A percentile compares a stretch with the other conserved stretches of the same genome.
phyloP scores from a whole-genome alignment of 139 green algal genomes.

The Desmodesmus armatus region DNA sequence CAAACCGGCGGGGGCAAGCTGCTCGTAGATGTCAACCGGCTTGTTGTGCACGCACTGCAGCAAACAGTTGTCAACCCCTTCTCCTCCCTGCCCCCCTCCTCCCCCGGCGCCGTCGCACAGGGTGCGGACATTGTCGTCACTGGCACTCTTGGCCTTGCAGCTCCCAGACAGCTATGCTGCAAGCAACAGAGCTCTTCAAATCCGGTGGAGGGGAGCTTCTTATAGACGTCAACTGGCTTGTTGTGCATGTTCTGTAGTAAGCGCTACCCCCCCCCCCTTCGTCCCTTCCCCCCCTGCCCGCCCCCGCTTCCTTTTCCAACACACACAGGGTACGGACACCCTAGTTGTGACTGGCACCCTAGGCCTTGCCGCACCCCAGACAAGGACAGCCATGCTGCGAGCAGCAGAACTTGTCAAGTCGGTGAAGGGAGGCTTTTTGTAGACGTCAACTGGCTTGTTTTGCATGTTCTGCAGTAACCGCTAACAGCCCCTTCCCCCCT shows the following conservation, averaged over 20 bases:
- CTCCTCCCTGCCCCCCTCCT: too few relatives aligned
- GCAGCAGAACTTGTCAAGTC: constrained; percentile 61
- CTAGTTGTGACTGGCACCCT: constrained; percentile 89
- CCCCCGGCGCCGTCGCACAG: too few relatives aligned
- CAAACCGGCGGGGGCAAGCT: constrained; percentile 48
- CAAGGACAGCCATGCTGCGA: constrained; percentile 66
- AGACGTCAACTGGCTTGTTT: constrained; percentile 96
- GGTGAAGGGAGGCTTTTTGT: constrained; percentile 70
- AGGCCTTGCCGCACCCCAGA: constrained; percentile 78
- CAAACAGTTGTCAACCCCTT: too few relatives aligned
- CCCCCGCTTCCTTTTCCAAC: too few relatives aligned
- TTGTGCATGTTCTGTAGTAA: too few relatives aligned
- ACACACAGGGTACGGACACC: constrained; percentile 49
- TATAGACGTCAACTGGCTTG: constrained; percentile 96
- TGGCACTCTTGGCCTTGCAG: constrained; percentile 87
- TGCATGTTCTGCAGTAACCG: too few relatives aligned
- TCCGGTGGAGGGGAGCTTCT: constrained; percentile 60
- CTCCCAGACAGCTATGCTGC: constrained; percentile 66
- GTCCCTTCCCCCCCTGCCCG: too few relatives aligned
- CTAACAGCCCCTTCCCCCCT: too few relatives aligned
- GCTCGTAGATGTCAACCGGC: constrained; percentile 94
- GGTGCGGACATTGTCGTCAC: constrained; percentile 76
- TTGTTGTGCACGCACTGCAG: too few relatives aligned
- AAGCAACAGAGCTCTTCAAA: constrained; percentile 60
- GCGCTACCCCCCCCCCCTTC: too few relatives aligned